Evolutionary conservation across 176 grass and related monocot genomes (phyloP).

Genomic region (Poa annua): DNA sequence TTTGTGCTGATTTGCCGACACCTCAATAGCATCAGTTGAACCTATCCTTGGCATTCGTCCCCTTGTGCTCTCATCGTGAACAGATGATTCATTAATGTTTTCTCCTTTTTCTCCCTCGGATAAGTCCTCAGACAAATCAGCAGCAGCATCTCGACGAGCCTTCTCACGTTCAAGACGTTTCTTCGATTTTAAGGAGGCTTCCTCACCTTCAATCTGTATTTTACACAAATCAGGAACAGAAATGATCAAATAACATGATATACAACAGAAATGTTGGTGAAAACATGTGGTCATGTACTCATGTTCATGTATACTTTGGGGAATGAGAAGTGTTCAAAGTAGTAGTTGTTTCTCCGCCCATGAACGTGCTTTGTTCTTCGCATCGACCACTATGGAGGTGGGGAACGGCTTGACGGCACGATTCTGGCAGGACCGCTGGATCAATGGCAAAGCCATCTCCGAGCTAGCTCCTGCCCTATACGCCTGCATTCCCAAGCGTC

Average conservation of each 20-base stretch:
- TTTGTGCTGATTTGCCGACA: constrained; percentile 73
- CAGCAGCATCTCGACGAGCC: constrained; percentile 50
- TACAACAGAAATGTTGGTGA: constrained; percentile 23
- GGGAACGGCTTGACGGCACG: too few relatives aligned
- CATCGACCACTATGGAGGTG: too few relatives aligned
- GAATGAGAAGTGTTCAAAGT: constrained; percentile 7
- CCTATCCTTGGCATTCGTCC: constrained; percentile 54
- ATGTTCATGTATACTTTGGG: constrained; percentile 3
- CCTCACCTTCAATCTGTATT: constrained; percentile 75
- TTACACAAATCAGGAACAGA: constrained; percentile 1
- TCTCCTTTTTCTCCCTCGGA: constrained; percentile 72
- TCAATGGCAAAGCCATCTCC: too few relatives aligned
- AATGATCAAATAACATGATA: constrained; percentile 18
- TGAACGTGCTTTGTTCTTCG: too few relatives aligned
- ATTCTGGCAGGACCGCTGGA: too few relatives aligned
- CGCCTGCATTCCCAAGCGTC: too few relatives aligned
- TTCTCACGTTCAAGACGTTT: constrained; percentile 61
- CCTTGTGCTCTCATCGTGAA: constrained; percentile 55
- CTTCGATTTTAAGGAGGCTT: constrained; percentile 45
- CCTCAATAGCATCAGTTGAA: constrained; percentile 60
- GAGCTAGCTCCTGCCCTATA: too few relatives aligned
- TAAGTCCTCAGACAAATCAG: constrained; percentile 69
- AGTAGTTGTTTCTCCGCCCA: too few relatives aligned
- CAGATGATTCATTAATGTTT: constrained; percentile 47
- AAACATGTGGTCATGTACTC: constrained; percentile 23